A percentile compares a stretch with the other conserved stretches of the same genome.
Conservation (phyloP, 2,329 filamentous ascomycete genomes). For the Didymella segeticola region DNA sequence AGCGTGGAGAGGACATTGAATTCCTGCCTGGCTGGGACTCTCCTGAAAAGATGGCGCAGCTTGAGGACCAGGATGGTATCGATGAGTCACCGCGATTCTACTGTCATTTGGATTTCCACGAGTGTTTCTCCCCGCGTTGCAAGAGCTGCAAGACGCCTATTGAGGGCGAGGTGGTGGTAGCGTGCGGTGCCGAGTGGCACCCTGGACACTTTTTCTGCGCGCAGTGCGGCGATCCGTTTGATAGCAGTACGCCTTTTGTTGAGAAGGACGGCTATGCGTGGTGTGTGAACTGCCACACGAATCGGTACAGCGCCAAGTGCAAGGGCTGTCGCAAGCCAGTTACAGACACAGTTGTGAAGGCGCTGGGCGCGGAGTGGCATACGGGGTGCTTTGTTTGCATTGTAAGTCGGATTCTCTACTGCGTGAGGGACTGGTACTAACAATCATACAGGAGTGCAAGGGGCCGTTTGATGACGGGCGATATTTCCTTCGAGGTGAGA, state of each 20-base stretch:
- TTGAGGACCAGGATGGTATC: conserved; percentile 66
- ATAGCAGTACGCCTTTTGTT: conserved; percentile 76
- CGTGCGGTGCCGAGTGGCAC: conserved; percentile 95
- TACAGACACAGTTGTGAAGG: conserved; percentile 87
- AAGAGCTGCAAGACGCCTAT: conserved; percentile 97
- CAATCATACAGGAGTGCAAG: conserved; percentile 59
- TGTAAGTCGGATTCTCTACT: conserved; percentile 44
- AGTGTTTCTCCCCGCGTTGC: conserved; percentile 89
- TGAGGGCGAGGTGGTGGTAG: conserved; percentile 90
- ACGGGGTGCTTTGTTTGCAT: conserved; percentile 86
- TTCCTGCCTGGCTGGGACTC: conserved; percentile 51
- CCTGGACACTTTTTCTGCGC: conserved; percentile 99
- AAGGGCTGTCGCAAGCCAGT: conserved; percentile 83
- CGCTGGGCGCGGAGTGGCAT: conserved; percentile 93
- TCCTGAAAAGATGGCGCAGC: conserved; percentile 63
- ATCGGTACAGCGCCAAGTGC: conserved; percentile 89
- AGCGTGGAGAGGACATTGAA: conserved; percentile 59
- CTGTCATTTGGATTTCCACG: conserved; percentile 98
- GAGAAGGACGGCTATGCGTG: conserved; percentile 98
- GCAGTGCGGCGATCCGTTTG: conserved; percentile 87
- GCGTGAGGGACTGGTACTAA: conserved; percentile 16
- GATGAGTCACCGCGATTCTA: conserved; percentile 81
- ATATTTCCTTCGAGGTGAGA: conserved; percentile 67
- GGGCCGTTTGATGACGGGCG: conserved; percentile 66
- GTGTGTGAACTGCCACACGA: conserved; percentile 93